Evolutionary conservation across 2,329 filamentous ascomycete species (phyloP).

Genomic region (Tolypocladium sp.): DNA sequence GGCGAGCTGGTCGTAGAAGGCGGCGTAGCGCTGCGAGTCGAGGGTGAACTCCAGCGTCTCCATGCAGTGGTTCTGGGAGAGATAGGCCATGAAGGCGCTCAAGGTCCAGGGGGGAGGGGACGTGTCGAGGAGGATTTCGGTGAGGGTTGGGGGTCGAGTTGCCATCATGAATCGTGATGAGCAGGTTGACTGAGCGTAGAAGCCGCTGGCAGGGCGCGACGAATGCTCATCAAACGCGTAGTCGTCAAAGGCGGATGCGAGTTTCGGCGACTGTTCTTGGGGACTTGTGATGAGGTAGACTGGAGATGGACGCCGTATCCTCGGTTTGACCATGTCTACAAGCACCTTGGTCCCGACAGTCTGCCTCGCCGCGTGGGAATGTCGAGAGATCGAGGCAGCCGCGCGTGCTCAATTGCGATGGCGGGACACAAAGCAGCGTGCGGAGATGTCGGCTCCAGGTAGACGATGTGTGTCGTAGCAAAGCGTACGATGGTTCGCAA

Average conservation of each 20-base stretch:
- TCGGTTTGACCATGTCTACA: conserved; percentile 34
- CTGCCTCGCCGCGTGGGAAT: neutral
- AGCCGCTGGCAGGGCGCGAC: conserved; percentile 41
- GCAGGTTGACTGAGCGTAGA: conserved; percentile 32
- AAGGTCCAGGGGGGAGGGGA: conserved; percentile 85
- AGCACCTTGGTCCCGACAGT: neutral
- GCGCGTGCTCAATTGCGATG: neutral
- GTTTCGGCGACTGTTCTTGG: conserved; percentile 32
- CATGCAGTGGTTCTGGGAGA: conserved; percentile 93
- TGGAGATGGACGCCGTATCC: conserved; percentile 34
- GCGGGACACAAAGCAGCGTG: neutral
- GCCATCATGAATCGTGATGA: conserved; percentile 22
- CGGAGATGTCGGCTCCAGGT: conserved; percentile 1
- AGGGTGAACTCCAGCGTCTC: conserved; percentile 96
- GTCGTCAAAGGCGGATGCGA: conserved; percentile 35
- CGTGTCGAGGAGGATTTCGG: conserved; percentile 80
- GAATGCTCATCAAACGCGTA: conserved; percentile 29
- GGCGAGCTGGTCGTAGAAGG: conserved; percentile 40
- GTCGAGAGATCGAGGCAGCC: neutral
- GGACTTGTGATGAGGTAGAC: conserved; percentile 31
- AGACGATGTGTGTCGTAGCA: neutral
- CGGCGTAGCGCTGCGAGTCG: conserved; percentile 77
- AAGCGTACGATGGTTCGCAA: neutral
- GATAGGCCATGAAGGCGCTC: conserved; percentile 88
- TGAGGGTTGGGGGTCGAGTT: conserved; percentile 54